phyloP scores from a whole-genome alignment of 345 rosid genomes.

The Lepidium aucheri region DNA sequence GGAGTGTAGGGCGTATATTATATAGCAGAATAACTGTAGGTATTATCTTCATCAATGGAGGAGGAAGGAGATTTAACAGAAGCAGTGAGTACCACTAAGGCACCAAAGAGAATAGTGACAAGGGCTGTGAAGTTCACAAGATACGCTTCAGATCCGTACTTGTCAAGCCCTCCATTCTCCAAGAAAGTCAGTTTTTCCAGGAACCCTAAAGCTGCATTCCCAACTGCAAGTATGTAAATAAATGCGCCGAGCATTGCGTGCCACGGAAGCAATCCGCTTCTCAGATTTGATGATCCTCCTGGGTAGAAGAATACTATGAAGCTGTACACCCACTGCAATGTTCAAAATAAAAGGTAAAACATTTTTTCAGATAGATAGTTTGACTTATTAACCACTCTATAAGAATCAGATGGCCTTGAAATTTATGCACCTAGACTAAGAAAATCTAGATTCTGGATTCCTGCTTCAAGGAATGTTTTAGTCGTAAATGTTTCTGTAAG shows the following conservation, averaged over 20 bases:
- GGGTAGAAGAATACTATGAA: conserved; percentile 74
- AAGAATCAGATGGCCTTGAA: not conserved
- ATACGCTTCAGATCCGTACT: conserved; percentile 75
- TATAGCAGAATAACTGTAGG: conserved; percentile 45
- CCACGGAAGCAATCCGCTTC: conserved; percentile 62
- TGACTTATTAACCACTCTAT: not conserved
- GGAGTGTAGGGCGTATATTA: conserved; percentile 9
- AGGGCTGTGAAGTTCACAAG: conserved; percentile 90
- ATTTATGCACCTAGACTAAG: not conserved
- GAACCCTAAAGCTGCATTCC: conserved; percentile 61
- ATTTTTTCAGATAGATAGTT: no score
- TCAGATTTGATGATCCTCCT: conserved; percentile 43
- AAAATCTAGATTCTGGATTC: no score
- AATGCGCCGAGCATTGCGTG: conserved; percentile 69
- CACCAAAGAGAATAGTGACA: conserved; percentile 54
- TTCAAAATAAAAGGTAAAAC: not conserved
- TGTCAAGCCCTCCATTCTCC: conserved; percentile 62
- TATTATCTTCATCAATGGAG: conserved; percentile 29
- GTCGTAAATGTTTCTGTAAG: not conserved
- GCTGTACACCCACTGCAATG: conserved; percentile 81
- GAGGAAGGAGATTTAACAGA: conserved; percentile 31
- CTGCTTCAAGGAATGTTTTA: not conserved
- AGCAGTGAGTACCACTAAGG: conserved; percentile 55
- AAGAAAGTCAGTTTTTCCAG: conserved; percentile 90
- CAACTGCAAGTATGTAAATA: conserved; percentile 50